Base-by-base conservation (phyloP, 371 early-diverging fungal species). In the Blakeslea trispora region DNA sequence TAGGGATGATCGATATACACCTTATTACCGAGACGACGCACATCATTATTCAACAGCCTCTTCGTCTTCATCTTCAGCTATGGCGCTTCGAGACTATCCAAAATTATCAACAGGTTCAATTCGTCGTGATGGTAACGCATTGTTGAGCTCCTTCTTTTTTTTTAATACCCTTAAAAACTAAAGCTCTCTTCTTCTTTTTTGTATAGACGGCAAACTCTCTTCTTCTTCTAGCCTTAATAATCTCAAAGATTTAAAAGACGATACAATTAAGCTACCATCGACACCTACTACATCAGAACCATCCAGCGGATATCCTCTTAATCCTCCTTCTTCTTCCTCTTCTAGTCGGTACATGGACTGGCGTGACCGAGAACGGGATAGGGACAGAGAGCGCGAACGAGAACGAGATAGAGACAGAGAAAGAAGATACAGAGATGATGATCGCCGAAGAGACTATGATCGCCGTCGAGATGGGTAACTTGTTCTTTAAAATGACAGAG, bases 381-480 rank as follows among this genome's bases (percentile, higher is more conserved):
- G 81, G 52, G 77, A 77, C 0, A 62, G 79, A 49, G 66, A 75
- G n/a, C 52, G 79, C 45, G 66, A 75, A 1, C 69, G 75, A 50
- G 81, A 81, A 3, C 50, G 81, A 53, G 77, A 77, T 0, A 61
- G 81, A 15, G 77, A 77, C n/a, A 55, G 79, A 49, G 66, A 75
- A 1, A 48, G 74, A 45, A 55, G 75, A 41, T 75, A 68, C 43
- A 53, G 74, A 35, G 75, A 75, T n/a, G 79, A 79, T 32, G 77
- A 77, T 21, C 68, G 77, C 21, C 71, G 79, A 22, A 63, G 79
- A 45, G 79, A 75, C 23, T 69, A 73, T 41, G 79, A 79, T 48
- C 58, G 72, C 50, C 53, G 76, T 34, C 57, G 70, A 18, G 71
- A 62, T 50, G 66, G 67, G 69, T 69, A 65, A 51, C n/a, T n/a